These are phyloP conservation scores for Beauveria brongniartii DNA, from an alignment of 2,329 filamentous ascomycete species.

Conservation along the genomic window DNA sequence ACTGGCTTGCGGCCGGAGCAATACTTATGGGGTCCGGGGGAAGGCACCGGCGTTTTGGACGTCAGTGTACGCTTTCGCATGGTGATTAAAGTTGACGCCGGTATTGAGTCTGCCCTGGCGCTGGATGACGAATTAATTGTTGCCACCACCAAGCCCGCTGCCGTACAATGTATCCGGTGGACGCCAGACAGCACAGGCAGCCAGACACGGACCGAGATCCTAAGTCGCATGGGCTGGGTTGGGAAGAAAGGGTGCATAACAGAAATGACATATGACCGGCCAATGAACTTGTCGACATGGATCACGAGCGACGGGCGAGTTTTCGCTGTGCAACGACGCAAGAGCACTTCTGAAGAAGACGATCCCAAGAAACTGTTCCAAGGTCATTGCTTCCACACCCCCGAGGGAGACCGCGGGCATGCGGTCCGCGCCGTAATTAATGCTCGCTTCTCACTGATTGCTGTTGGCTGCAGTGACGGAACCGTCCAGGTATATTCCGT, in stretches of 20 bases:
- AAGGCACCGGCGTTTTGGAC: constrained; percentile 74
- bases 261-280: constrained; percentile 88
- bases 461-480: constrained; percentile 73
- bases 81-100: constrained; percentile 96
- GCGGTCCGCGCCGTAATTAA: constrained; percentile 79
- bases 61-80: constrained; percentile 88
- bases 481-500: constrained; percentile 84
- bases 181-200: constrained; percentile 71
- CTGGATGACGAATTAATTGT: constrained; percentile 90
- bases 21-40: constrained; percentile 67
- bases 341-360: constrained; percentile 33
- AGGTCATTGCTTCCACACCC: constrained; percentile 83
- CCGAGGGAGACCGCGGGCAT: constrained; percentile 48
- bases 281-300: constrained; percentile 95
- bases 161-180: constrained; percentile 97
- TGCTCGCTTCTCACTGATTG: constrained; percentile 87
- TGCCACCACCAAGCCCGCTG: constrained; percentile 81
- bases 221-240: constrained; percentile 81
- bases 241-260: constrained; percentile 66
- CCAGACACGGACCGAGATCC: constrained; percentile 84
- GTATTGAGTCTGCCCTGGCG: constrained; percentile 79
- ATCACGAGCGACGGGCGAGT: constrained; percentile 79
- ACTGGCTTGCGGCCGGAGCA: constrained; percentile 49
- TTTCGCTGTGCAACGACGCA: constrained; percentile 78
- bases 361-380: constrained; percentile 66